Evolutionary conservation across 495 filamentous ascomycete species (phyloP).

Genomic region (Trichoderma virens): DNA sequence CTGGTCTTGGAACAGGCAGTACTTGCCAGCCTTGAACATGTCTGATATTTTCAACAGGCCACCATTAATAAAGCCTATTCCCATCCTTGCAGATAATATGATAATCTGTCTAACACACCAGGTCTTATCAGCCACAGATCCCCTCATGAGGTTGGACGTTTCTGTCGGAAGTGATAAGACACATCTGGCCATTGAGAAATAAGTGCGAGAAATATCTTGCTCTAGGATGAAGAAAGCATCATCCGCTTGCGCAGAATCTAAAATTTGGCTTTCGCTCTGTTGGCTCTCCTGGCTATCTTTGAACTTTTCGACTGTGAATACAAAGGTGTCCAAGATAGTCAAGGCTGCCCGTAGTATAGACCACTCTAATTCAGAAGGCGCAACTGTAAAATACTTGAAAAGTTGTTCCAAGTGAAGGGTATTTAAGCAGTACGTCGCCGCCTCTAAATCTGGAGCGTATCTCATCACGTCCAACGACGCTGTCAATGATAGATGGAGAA

Average conservation of each 20-base stretch:
- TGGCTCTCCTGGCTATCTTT: conserved; percentile 28
- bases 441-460: conserved; percentile 27
- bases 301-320: conserved; percentile 30
- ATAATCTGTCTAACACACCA: conserved; percentile 32
- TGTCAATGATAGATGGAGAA: conserved; percentile 32
- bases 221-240: conserved; percentile 38
- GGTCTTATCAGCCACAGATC: conserved; percentile 17
- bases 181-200: conserved; percentile 35
- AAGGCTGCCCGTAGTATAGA: conserved; percentile 29
- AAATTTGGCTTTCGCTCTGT: conserved; percentile 12
- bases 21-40: conserved; percentile 32
- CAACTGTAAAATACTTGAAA: conserved; percentile 33
- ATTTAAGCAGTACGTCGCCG: conserved; percentile 28
- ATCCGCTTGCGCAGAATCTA: conserved; percentile 29
- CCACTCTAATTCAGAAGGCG: conserved; percentile 34
- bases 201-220: conserved; percentile 28
- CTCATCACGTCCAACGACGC: conserved; percentile 34
- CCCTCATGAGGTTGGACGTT: background rate
- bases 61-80: conserved; percentile 32
- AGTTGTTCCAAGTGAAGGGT: conserved; percentile 11
- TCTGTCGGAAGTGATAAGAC: conserved; percentile 14
- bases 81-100: conserved; percentile 28
- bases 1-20: conserved; percentile 28
- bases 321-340: conserved; percentile 30
- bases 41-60: conserved; percentile 29